Percentiles rank a stretch among this genome's conserved stretches.
Evolutionary conservation across 202 grass and related monocot species (phyloP).

Genomic region (Hordeum pubiflorum): DNA sequence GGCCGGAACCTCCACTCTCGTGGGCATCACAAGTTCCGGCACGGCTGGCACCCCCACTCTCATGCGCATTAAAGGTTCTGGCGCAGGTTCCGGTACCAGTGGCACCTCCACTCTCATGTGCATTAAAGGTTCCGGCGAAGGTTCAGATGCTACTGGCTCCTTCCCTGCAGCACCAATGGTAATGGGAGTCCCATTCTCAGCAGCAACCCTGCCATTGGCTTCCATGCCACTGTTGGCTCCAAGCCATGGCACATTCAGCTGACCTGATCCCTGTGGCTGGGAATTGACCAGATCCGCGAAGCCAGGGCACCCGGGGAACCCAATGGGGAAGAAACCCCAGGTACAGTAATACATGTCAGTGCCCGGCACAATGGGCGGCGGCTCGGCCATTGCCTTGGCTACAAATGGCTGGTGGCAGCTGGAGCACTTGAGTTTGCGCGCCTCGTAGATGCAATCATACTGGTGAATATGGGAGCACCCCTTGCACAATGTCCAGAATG

Average conservation of each 20-base stretch:
- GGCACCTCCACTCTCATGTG: conserved; percentile 26
- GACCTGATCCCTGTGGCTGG: neutral
- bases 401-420: conserved; percentile 59
- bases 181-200: conserved; percentile 26
- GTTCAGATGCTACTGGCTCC: neutral
- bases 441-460: conserved; percentile 55
- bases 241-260: conserved; percentile 22
- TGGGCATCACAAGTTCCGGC: neutral
- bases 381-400: conserved; percentile 43
- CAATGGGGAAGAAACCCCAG: conserved; percentile 84
- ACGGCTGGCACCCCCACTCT: conserved; percentile 6
- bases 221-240: neutral
- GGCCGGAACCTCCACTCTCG: conserved; percentile 27
- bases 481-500: conserved; percentile 67
- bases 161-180: neutral
- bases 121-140: neutral
- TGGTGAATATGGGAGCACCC: conserved; percentile 63
- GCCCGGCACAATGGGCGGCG: conserved; percentile 64
- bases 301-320: conserved; percentile 61
- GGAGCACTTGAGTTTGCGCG: conserved; percentile 38
- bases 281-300: conserved; percentile 37
- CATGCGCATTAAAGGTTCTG: conserved; percentile 1
- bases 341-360: conserved; percentile 85
- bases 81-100: neutral
- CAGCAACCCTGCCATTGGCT: neutral